Evolutionary conservation across 2,329 filamentous ascomycete genomes (phyloP), one percentile per base, ranked within the genome.

Genomic region (Fusarium mexicanum): DNA sequence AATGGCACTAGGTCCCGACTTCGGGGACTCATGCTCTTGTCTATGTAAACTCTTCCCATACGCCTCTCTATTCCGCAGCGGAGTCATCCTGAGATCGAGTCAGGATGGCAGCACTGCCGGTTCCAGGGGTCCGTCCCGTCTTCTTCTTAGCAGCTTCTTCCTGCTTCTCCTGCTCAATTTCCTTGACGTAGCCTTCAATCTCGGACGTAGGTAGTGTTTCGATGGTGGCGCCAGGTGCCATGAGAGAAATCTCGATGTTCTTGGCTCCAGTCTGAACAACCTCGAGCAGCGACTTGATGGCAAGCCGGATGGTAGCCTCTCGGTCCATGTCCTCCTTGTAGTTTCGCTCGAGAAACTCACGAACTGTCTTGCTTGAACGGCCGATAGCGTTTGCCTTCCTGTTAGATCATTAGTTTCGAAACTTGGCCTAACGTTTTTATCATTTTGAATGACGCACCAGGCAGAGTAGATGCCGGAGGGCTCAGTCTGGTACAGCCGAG

Each of bases 341-440:
- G 87, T 99, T 98, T 82, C 97, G 92, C 86, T 99, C 96, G 77
- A 99, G 91, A 85, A 99, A 99, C 83, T 99, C 96, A 80, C 96
- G 94, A 66, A 99, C 96, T 16, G 96, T 99, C 90, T 99, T 99
- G 90, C 94, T 98, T 61, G 96, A 98, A 81, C 96, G 93, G 67
- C 96, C 96, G 81, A 99, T 99, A 66, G 96, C 96, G 82, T 99
- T 99, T 79, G 96, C 97, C 89, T 99, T 98, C 96, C 96, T 98
- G 77, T 73, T 48, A 3, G 17, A 67, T 26, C 24, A 22, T 79
- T 37, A 78, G 74, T n/a, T 50, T 50, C 12, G 14, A 26, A 16
- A 37, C 6, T n/a, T 38, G n/a, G 16, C n/a, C 10, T 6, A 13
- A 24, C 22, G 26, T 16, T 6, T 22, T 37, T n/a, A 51, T 35